These are phyloP conservation scores for Paradendryphiella salina DNA, from an alignment of 2,329 filamentous ascomycete species.

Conservation along the genomic window DNA sequence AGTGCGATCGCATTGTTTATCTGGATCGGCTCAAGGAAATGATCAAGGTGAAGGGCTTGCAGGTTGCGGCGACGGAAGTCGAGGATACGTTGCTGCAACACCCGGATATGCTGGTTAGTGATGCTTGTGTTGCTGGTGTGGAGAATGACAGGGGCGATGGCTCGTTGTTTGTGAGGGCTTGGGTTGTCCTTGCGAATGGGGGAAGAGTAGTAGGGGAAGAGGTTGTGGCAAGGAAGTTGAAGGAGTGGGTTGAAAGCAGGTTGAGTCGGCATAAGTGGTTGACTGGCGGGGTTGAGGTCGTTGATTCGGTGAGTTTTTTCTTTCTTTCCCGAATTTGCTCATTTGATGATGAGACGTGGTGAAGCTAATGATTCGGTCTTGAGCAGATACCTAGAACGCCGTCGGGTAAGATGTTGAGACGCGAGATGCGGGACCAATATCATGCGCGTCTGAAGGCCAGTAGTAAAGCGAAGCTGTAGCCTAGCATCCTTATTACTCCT, in stretches of 20 bases:
- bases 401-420: conserved; percentile 36
- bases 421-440: conserved; percentile 37
- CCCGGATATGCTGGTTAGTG: conserved; percentile 33
- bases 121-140: conserved; percentile 41
- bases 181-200: conserved; percentile 32
- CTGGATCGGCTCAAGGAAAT: conserved; percentile 50
- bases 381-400: conserved; percentile 34
- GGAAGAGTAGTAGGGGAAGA: conserved; percentile 21
- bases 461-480: conserved; percentile 25
- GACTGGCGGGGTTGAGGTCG: conserved; percentile 36
- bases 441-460: conserved; percentile 28
- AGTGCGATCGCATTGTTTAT: conserved; percentile 30
- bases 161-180: conserved; percentile 35
- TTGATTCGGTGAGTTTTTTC: conserved; percentile 30
- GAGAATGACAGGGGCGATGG: conserved; percentile 37
- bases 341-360: neutral
- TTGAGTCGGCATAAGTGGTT: conserved; percentile 39
- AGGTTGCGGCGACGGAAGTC: conserved; percentile 56
- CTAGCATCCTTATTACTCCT: too few relatives aligned
- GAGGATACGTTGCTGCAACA: conserved; percentile 53
- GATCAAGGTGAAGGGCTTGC: conserved; percentile 55
- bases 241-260: conserved; percentile 27
- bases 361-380: neutral
- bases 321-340: neutral
- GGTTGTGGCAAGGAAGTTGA: conserved; percentile 23